These are phyloP conservation scores for Coelastrella sp. DNA, from an alignment of 139 green algal species.

Conservation along the genomic window DNA sequence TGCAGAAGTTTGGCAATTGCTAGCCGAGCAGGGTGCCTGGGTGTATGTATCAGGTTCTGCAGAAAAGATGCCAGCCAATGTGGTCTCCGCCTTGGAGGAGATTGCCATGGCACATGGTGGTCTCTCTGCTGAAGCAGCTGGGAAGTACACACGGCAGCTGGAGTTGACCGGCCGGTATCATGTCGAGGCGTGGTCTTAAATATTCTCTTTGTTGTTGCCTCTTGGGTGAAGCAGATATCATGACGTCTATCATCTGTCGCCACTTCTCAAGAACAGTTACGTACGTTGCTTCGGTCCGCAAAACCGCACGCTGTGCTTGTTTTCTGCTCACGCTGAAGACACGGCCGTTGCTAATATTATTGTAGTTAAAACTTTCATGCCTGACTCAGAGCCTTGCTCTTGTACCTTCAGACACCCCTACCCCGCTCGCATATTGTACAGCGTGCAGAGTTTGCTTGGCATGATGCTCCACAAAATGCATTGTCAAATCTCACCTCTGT, in stretches of 20 bases:
- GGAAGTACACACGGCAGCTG: constrained; percentile 71
- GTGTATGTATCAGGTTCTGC: constrained; percentile 87
- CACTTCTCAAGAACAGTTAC: no score
- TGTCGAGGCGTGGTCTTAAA: constrained; percentile 94
- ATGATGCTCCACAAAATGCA: constrained; percentile 37
- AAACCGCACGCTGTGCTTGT: no score
- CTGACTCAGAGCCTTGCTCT: background rate
- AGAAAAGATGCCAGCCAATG: constrained; percentile 81
- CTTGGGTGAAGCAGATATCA: no score
- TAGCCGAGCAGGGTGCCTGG: constrained; percentile 66
- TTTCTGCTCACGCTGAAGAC: no score
- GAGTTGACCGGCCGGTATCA: constrained; percentile 77
- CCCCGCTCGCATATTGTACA: background rate
- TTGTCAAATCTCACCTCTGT: background rate
- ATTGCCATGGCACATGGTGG: constrained; percentile 69
- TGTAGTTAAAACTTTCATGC: background rate
- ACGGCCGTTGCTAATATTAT: no score
- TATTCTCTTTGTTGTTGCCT: no score
- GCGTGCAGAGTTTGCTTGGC: background rate
- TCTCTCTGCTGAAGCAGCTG: constrained; percentile 61
- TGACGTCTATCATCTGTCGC: no score
- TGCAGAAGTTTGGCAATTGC: constrained; percentile 68
- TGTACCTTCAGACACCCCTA: background rate
- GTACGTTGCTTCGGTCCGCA: no score
- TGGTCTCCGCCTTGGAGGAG: constrained; percentile 75